Percentiles rank a stretch among this genome's conserved stretches.
Conservation (phyloP, 805 yeast genomes). For the Candida xyloterini region DNA sequence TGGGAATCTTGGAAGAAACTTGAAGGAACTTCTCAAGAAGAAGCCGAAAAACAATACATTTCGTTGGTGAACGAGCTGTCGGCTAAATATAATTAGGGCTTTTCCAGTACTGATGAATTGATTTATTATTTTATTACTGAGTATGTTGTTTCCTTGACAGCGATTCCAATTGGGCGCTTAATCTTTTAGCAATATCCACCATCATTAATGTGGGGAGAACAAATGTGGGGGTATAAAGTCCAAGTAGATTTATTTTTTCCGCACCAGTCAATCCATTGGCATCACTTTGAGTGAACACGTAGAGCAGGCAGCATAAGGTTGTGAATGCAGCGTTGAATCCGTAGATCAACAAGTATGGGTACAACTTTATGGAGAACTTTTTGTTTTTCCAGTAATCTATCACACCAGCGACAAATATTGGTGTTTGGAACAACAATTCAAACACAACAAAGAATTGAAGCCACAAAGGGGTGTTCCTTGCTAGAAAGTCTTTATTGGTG, state of each 20-base stretch:
- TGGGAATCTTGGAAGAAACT: conserved; percentile 95
- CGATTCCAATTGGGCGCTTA: conserved; percentile 1
- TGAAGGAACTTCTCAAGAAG: conserved; percentile 83
- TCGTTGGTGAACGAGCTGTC: conserved; percentile 62
- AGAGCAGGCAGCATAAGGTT: conserved; percentile 67
- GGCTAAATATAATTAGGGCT: conserved; percentile 42
- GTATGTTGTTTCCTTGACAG: not conserved
- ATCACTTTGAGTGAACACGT: conserved; percentile 37
- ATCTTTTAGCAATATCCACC: conserved; percentile 39
- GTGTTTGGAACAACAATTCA: conserved; percentile 76
- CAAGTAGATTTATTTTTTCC: conserved; percentile 44
- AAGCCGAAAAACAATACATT: conserved; percentile 83
- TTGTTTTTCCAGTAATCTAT: conserved; percentile 22
- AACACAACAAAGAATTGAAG: conserved; percentile 63
- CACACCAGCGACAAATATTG: conserved; percentile 60
- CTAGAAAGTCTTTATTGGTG: conserved; percentile 68
- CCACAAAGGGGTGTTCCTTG: conserved; percentile 58
- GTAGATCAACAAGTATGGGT: conserved; percentile 49
- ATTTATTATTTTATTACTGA: not conserved
- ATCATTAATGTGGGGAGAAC: conserved; percentile 59
- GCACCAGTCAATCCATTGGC: conserved; percentile 37
- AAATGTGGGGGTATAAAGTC: conserved; percentile 68
- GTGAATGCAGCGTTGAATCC: conserved; percentile 84
- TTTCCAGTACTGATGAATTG: not conserved
- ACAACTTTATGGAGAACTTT: conserved; percentile 22